A percentile compares a stretch with the other conserved stretches of the same genome.
phyloP scores from a whole-genome alignment of 495 filamentous ascomycete genomes.

The Thozetella sp. region DNA sequence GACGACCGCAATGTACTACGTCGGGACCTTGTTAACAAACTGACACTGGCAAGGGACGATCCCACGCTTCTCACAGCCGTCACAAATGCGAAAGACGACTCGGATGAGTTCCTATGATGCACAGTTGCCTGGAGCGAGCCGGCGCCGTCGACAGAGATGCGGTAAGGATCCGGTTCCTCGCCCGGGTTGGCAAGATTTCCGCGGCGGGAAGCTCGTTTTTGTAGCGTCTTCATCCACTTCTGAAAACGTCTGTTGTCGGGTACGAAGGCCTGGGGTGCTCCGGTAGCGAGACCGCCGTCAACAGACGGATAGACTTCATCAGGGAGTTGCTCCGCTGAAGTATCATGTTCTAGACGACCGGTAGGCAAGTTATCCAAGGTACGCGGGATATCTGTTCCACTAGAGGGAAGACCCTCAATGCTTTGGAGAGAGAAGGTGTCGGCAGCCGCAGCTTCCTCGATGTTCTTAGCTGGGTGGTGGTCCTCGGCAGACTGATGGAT shows the following conservation, averaged over 20 bases:
- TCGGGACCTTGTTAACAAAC: conserved; percentile 62
- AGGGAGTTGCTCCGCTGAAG: no score
- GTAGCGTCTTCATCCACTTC: conserved; percentile 60
- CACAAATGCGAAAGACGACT: conserved; percentile 74
- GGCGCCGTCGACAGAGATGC: conserved; percentile 26
- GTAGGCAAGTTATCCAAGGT: conserved; percentile 44
- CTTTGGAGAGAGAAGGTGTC: neutral
- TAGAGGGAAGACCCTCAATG: conserved; percentile 14
- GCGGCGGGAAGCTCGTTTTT: conserved; percentile 44
- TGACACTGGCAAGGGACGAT: conserved; percentile 70
- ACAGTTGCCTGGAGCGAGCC: conserved; percentile 15
- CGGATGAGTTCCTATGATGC: conserved; percentile 60
- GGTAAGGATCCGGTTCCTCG: conserved; percentile 39
- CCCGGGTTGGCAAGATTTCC: conserved; percentile 26
- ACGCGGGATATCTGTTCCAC: conserved; percentile 26
- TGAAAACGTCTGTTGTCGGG: conserved; percentile 45
- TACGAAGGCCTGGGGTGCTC: conserved; percentile 9
- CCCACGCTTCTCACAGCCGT: conserved; percentile 77
- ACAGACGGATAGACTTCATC: no score
- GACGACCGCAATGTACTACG: conserved; percentile 51
- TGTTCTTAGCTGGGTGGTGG: neutral
- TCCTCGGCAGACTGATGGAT: neutral
- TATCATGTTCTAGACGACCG: conserved; percentile 32
- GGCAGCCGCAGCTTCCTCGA: neutral
- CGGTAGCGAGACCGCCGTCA: neutral